phyloP scores from a whole-genome alignment of 2,329 filamentous ascomycete species.

The Colletotrichum tropicicola region DNA sequence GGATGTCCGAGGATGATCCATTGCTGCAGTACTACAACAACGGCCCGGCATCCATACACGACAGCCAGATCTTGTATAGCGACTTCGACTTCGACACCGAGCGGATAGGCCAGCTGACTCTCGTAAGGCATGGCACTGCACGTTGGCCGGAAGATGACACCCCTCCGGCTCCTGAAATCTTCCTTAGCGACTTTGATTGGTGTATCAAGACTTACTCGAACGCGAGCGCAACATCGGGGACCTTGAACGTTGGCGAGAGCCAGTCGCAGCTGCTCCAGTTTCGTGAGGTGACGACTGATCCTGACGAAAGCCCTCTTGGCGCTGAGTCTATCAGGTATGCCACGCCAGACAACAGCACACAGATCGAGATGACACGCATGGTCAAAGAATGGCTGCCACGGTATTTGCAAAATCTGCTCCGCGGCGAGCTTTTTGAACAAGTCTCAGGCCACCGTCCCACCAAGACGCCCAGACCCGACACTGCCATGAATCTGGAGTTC shows the following conservation, averaged over 20 bases:
- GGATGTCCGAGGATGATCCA: neutral
- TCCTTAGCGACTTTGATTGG: conserved; percentile 1
- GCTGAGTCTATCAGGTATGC: neutral
- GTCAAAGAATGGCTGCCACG: neutral
- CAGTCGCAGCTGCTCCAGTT: neutral
- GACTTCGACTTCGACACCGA: neutral
- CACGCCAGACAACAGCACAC: neutral
- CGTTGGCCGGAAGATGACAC: neutral
- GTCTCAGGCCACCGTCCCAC: neutral
- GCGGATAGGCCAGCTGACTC: neutral
- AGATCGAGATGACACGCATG: neutral
- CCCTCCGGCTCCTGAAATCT: neutral
- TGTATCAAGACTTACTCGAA: neutral
- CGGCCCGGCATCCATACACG: neutral
- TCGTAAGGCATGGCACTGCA: neutral
- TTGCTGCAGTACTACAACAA: conserved; percentile 12
- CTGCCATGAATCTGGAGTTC: neutral
- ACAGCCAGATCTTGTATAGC: neutral
- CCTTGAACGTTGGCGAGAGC: neutral
- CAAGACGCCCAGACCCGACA: neutral
- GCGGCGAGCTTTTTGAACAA: neutral
- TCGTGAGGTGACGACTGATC: neutral
- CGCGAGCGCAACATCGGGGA: neutral
- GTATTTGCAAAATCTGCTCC: neutral
- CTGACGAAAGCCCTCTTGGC: neutral